Base-by-base conservation (phyloP, 768 basidiomycete species). In the Epithele typhae region DNA sequence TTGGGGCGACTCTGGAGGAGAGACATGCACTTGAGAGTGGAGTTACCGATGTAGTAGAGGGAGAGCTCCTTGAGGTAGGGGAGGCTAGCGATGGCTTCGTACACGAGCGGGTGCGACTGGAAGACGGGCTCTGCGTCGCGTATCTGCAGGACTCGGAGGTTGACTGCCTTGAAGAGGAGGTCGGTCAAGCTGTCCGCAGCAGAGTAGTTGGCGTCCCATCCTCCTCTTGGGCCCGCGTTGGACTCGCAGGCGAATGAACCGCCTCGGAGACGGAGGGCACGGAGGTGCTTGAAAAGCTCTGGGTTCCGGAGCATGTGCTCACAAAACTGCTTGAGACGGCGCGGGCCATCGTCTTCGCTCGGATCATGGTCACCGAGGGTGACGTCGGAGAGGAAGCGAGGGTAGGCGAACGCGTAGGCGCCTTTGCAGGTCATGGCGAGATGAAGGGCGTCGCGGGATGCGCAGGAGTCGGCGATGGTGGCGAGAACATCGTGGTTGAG, bases 401-500 rank as follows among this genome's bases (percentile, higher is more conserved):
- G 46, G 34, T 53, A 44, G 38, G 48, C 45, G 36, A 56, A 35
- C 2, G 43, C 51, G 43, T 53, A 48, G 6, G 55, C 55, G 15
- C 40, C 40, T 34, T 41, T 49, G 41, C 51, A 56, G 24, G 46
- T 49, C 45, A 50, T 35, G 17, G 55, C 52, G 18, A 56, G 46
- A 35, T 48, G 45, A 35, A 56, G 46, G 25, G 55, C 55, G 19
- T 55, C 54, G 22, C 10, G 24, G 37, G 44, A 47, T 3, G 46
- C 37, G 35, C 51, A 52, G 46, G 48, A 52, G 46, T 47, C 37
- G 46, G 38, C 32, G 42, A 56, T 56, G 35, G 45, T 37, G 37
- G 35, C 44, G 40, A 56, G 51, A 30, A 56, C 55, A 36, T 56
- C 55, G 48, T 39, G 48, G 40, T 53, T 56, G 48, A 56, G 55